A percentile compares a stretch with the other conserved stretches of the same genome.
Conservation (phyloP, 106 monocot species). For the Dendrobium nobile region DNA sequence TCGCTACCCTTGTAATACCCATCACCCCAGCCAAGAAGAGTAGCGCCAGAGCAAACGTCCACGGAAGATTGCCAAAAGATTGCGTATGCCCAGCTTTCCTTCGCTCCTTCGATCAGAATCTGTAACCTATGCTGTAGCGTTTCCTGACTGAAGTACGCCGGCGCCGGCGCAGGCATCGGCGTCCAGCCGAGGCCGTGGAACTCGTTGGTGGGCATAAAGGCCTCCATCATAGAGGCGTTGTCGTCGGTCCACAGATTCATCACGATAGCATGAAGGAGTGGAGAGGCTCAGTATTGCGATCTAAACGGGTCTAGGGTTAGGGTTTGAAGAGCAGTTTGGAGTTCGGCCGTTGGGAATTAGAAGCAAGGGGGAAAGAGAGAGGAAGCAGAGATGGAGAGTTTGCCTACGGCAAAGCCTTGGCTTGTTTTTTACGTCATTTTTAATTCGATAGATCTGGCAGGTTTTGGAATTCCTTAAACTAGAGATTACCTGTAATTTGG, state of each 20-base stretch:
- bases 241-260: slow-evolving; percentile 39
- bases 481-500: too few species aligned
- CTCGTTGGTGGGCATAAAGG: slow-evolving; percentile 28
- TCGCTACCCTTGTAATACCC: slow-evolving; percentile 66
- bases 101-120: slow-evolving; percentile 48
- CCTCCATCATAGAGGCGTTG: slow-evolving; percentile 40
- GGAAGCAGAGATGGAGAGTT: background rate
- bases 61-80: slow-evolving; percentile 83
- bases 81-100: slow-evolving; percentile 67
- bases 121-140: slow-evolving; percentile 67
- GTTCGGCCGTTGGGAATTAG: slow-evolving; percentile 30
- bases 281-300: background rate
- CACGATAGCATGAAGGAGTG: background rate
- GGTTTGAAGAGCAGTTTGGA: slow-evolving; percentile 71
- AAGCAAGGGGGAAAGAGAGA: background rate
- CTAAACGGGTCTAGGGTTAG: slow-evolving; percentile 41
- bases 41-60: slow-evolving; percentile 33
- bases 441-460: too few species aligned
- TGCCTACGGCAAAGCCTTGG: too few species aligned
- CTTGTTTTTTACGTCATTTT: background rate
- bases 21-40: slow-evolving; percentile 84
- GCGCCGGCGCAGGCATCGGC: background rate
- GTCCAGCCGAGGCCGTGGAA: slow-evolving; percentile 14
- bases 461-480: too few species aligned
- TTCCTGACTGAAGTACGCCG: slow-evolving; percentile 33